Base-by-base conservation (phyloP, 192 early-diverging fungal species). In the Helicostylum pulchrum region DNA sequence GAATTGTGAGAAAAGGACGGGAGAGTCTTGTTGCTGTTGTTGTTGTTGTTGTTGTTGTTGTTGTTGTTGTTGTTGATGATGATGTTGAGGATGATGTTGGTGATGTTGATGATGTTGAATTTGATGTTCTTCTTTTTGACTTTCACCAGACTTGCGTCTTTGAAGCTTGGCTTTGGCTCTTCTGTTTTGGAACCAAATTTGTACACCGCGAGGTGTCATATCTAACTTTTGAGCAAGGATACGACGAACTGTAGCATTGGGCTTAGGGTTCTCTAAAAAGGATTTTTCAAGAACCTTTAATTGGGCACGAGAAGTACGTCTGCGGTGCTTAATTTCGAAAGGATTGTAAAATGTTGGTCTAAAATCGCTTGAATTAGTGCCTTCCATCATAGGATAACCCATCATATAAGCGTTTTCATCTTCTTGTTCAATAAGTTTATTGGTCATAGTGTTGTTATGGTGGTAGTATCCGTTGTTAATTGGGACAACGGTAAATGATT, bases 121-220 rank as follows among this genome's bases (percentile, higher is more conserved):
- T 26, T 21, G 21, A 15, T 19, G 8, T 4, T 51, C 34, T 15
- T 58, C 36, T 51, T 48, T 45, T 19, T 45, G 44, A 49, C 23
- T 19, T 39, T n/a, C 58, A 30, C 34, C 34, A n/a, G 36, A 57
- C 43, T 68, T 72, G 9, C 58, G 39, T 31, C 54, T 43, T 43
- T 92, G 86, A 39, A 85, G 78, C 75, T 93, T 93, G 48, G 87
- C 80, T 73, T 96, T 96, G 34, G 94, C 94, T 39, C 94, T 80
- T 17, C 91, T 85, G 70, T 93, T 94, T 67, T 94, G 92, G 76
- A 94, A 94, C 93, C 90, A 92, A 23, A 92, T 86, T 65, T 92
- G 90, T 21, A 92, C 83, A 1, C 83, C 87, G 43, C 89, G 77
- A 1, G 89, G 81, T 23, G 85, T 81, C 81, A 92, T 85, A 17